These are phyloP conservation scores for Raddia distichophylla DNA, from an alignment of 176 grass and related monocot genomes.

Conservation along the genomic window DNA sequence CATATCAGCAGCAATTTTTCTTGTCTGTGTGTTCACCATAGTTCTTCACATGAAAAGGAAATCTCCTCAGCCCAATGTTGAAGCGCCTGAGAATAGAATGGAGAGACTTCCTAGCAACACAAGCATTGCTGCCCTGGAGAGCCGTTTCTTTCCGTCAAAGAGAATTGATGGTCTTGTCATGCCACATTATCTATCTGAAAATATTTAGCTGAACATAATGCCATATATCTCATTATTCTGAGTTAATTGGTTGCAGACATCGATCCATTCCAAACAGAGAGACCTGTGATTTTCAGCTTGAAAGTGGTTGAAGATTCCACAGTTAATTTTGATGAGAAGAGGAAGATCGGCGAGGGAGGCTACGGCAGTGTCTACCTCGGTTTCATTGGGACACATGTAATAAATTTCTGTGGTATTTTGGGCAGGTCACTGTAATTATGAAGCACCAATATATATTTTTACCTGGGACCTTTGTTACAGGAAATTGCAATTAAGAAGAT, in stretches of 20 bases:
- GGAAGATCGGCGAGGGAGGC: conserved; percentile 81
- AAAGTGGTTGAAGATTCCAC: conserved; percentile 52
- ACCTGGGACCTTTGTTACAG: conserved; percentile 28
- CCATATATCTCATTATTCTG: conserved; percentile 29
- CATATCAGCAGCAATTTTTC: conserved; percentile 50
- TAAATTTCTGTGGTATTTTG: conserved; percentile 4
- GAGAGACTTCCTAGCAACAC: conserved; percentile 50
- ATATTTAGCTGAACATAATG: conserved; percentile 9
- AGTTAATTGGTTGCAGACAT: conserved; percentile 46
- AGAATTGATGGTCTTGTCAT: conserved; percentile 49
- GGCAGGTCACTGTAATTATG: conserved; percentile 15
- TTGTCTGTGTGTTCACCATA: conserved; percentile 35
- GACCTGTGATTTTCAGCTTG: conserved; percentile 65
- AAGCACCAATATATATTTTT: conserved; percentile 7
- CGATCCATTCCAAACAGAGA: conserved; percentile 56
- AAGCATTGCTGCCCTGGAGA: conserved; percentile 61
- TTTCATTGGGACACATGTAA: conserved; percentile 56
- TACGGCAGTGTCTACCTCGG: conserved; percentile 71
- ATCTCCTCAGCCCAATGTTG: conserved; percentile 27
- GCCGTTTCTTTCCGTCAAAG: conserved; percentile 56
- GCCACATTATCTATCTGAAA: conserved; percentile 26
- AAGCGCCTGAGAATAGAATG: conserved; percentile 41
- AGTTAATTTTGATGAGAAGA: conserved; percentile 55
- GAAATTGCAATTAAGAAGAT: conserved; percentile 82
- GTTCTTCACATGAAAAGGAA: conserved; percentile 42